Conservation (phyloP, 495 filamentous ascomycete genomes). For the Hamigera avellanea region DNA sequence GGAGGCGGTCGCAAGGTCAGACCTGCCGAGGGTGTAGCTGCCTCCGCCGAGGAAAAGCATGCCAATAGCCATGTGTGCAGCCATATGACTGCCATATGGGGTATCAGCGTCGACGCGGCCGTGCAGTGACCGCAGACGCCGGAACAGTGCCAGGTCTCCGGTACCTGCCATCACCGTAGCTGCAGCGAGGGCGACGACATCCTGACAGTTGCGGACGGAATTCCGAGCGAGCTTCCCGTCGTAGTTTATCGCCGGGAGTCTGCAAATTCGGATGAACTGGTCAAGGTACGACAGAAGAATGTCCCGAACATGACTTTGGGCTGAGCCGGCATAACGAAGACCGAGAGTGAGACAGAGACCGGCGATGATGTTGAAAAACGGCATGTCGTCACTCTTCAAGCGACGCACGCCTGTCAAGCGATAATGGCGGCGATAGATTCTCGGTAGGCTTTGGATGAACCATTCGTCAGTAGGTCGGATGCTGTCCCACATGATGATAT, state of each 20-base stretch:
- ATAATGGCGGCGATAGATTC: constrained; percentile 45
- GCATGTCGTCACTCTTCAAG: constrained; percentile 66
- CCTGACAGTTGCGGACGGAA: constrained; percentile 81
- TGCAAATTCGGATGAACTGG: constrained; percentile 70
- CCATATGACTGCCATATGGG: constrained; percentile 87
- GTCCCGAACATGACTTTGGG: constrained; percentile 57
- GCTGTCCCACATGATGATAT: constrained; percentile 86
- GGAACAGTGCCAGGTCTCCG: constrained; percentile 78
- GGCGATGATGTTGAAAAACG: constrained; percentile 84
- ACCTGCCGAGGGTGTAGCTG: constrained; percentile 83
- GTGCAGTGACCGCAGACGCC: constrained; percentile 78
- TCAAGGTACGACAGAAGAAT: constrained; percentile 77
- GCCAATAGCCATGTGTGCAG: constrained; percentile 83
- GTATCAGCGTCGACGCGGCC: constrained; percentile 77
- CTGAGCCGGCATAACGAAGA: constrained; percentile 80
- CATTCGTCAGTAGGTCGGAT: constrained; percentile 61
- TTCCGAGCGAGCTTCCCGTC: constrained; percentile 71
- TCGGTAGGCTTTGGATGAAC: constrained; percentile 62
- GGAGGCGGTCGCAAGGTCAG: constrained; percentile 71
- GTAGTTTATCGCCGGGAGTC: constrained; percentile 54
- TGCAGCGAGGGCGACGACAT: constrained; percentile 67
- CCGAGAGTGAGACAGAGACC: constrained; percentile 81
- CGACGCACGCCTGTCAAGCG: constrained; percentile 39
- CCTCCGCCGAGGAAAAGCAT: constrained; percentile 86
- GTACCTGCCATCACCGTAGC: constrained; percentile 92